Percentiles rank a stretch among this genome's conserved stretches.
phyloP scores from a whole-genome alignment of 2,329 filamentous ascomycete species.

The Teratosphaeria gauchensis region DNA sequence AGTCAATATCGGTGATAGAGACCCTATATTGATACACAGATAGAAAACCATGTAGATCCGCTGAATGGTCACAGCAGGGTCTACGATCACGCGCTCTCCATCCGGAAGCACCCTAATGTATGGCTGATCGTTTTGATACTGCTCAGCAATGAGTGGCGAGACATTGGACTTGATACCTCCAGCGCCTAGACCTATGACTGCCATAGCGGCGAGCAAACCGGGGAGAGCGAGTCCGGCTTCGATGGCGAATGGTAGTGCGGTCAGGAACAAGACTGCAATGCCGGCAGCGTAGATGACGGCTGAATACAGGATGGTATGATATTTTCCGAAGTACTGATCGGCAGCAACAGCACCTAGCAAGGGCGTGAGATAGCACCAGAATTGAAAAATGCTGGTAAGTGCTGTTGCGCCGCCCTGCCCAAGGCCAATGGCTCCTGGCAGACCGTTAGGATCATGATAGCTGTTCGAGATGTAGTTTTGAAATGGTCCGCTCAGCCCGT shows the following conservation, averaged over 20 bases:
- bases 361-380: conserved; percentile 40
- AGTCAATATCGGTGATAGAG: conserved; percentile 53
- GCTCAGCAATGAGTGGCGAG: conserved; percentile 40
- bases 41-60: conserved; percentile 56
- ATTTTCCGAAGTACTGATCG: conserved; percentile 60
- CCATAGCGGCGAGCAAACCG: conserved; percentile 53
- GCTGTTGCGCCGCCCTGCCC: conserved; percentile 36
- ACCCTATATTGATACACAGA: conserved; percentile 61
- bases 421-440: conserved; percentile 32
- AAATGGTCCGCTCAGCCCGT: conserved; percentile 36
- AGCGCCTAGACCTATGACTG: conserved; percentile 63
- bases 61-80: conserved; percentile 37
- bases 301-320: conserved; percentile 58
- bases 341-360: conserved; percentile 43
- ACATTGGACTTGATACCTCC: conserved; percentile 79
- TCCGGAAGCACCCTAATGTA: conserved; percentile 30
- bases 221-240: conserved; percentile 47
- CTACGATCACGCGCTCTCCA: conserved; percentile 38
- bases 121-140: conserved; percentile 32
- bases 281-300: conserved; percentile 55
- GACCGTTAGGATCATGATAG: conserved; percentile 25
- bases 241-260: conserved; percentile 56
- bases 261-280: conserved; percentile 55
- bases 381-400: conserved; percentile 38
- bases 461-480: conserved; percentile 37